Conservation (phyloP, 1,139 yeast species). For the Arxiozyma slooffiae region DNA sequence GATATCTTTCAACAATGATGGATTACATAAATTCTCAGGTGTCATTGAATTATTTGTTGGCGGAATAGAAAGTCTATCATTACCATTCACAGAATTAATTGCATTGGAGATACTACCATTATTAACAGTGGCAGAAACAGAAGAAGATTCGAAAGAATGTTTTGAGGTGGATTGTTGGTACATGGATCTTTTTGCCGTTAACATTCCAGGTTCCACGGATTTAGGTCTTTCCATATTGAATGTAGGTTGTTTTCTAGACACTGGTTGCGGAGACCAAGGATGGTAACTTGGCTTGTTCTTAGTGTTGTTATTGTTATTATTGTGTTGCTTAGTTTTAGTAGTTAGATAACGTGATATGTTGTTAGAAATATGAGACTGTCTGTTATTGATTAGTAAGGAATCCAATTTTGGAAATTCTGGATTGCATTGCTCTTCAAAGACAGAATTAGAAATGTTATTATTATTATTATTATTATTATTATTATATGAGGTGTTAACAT, state of each 20-base stretch:
- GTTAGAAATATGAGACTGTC: not conserved
- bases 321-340: constrained; percentile 6
- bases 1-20: constrained; percentile 59
- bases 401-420: not conserved
- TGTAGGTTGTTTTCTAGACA: constrained; percentile 17
- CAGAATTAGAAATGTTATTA: not conserved
- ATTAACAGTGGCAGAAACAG: not conserved
- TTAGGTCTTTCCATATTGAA: constrained; percentile 32
- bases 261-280: constrained; percentile 28
- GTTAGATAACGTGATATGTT: constrained; percentile 9
- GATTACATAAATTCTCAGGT: constrained; percentile 52
- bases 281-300: constrained; percentile 8
- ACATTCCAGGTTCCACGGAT: constrained; percentile 34
- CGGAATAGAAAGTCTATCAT: not conserved
- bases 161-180: constrained; percentile 9
- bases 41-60: constrained; percentile 5
- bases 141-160: not conserved
- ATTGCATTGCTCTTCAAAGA: not conserved
- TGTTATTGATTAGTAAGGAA: constrained; percentile 14
- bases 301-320: constrained; percentile 4
- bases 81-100: not conserved
- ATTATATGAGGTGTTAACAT: not conserved
- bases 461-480: too few species aligned
- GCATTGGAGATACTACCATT: not conserved
- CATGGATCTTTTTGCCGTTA: constrained; percentile 9